Conservation (phyloP, 1,139 yeast genomes). For the Taphrina pruni region DNA sequence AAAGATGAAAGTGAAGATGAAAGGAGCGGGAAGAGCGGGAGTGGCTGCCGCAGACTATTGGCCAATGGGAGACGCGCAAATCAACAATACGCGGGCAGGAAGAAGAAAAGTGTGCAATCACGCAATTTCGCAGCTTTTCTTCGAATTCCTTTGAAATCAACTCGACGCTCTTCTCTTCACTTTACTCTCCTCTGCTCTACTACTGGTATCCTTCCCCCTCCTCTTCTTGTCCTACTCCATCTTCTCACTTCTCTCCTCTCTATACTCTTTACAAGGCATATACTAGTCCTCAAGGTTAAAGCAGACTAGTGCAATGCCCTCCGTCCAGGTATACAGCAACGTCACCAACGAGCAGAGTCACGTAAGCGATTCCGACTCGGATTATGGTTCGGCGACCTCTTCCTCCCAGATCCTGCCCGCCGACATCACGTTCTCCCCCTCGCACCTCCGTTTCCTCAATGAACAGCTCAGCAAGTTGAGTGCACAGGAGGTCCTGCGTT, state of each 20-base stretch:
- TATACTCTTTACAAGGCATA: too few species aligned
- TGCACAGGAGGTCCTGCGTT: slow-evolving; percentile 75
- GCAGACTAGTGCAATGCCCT: slow-evolving; percentile 15
- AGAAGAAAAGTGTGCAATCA: slow-evolving; percentile 18
- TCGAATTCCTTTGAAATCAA: slow-evolving; percentile 6
- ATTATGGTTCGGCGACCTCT: slow-evolving; percentile 35
- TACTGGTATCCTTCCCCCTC: too few species aligned
- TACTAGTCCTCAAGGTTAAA: too few species aligned
- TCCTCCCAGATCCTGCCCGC: slow-evolving; percentile 32
- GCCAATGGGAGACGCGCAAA: too few species aligned
- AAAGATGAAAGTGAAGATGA: too few species aligned
- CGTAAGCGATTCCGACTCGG: slow-evolving; percentile 38
- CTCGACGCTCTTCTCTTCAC: background rate
- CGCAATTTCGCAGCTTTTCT: slow-evolving; percentile 4
- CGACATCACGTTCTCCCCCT: slow-evolving; percentile 44
- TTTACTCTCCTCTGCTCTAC: background rate
- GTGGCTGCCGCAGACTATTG: too few species aligned
- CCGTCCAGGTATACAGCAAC: slow-evolving; percentile 13
- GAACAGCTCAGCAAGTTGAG: slow-evolving; percentile 60
- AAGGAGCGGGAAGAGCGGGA: too few species aligned
- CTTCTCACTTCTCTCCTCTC: too few species aligned
- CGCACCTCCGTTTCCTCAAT: slow-evolving; percentile 57
- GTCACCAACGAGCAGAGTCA: slow-evolving; percentile 23
- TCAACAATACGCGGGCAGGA: background rate
- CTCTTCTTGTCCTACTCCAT: background rate